These are phyloP conservation scores for Coccomyxa sp. DNA, from an alignment of 139 green algal genomes.

Conservation along the genomic window DNA sequence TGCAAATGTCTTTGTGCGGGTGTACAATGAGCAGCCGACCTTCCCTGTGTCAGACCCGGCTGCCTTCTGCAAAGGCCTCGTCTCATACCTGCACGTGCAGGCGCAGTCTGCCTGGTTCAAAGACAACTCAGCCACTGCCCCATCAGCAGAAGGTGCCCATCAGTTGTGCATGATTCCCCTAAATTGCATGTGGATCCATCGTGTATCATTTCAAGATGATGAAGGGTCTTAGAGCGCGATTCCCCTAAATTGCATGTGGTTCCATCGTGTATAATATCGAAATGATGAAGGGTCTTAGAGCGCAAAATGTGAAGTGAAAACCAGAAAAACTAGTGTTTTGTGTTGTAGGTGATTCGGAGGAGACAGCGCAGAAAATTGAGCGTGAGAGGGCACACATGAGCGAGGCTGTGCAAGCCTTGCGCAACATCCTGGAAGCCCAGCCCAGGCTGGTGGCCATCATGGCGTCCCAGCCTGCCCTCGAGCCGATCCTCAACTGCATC, in stretches of 20 bases:
- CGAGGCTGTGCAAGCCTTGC: conserved; percentile 40
- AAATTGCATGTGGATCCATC: too few species aligned
- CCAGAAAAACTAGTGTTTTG: not conserved
- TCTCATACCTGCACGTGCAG: conserved; percentile 36
- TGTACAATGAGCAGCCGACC: conserved; percentile 71
- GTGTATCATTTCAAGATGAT: too few species aligned
- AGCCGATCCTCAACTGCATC: conserved; percentile 68
- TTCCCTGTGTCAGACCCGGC: conserved; percentile 49
- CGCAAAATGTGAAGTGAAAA: too few species aligned
- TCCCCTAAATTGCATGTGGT: not conserved
- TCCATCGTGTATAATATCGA: too few species aligned
- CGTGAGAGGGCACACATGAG: conserved; percentile 28
- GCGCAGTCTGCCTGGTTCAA: not conserved
- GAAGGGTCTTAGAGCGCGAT: too few species aligned
- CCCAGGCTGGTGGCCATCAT: conserved; percentile 72
- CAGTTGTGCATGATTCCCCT: not conserved
- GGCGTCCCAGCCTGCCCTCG: conserved; percentile 52
- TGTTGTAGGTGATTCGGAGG: not conserved
- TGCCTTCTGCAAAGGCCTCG: conserved; percentile 71
- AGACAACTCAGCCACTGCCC: not conserved
- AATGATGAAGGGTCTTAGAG: too few species aligned
- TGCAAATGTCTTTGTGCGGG: conserved; percentile 81
- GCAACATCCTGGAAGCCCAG: conserved; percentile 48
- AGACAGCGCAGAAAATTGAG: not conserved
- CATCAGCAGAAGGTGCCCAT: not conserved